Evolutionary conservation across 2,329 filamentous ascomycete species (phyloP).

Genomic region (Cytospora mali): DNA sequence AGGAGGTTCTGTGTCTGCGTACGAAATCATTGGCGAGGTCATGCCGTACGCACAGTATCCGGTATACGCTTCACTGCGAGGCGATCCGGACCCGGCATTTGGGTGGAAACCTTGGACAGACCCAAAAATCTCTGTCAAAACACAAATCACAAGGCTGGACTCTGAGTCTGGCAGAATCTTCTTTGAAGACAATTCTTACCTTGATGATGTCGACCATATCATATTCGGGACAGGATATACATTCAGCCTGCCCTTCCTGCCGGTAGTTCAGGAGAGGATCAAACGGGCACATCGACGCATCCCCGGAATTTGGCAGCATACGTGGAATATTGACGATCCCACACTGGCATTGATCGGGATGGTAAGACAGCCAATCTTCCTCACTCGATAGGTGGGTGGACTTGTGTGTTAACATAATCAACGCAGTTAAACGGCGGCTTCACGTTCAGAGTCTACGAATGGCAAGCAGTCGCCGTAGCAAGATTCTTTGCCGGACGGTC

Average conservation of each 20-base stretch:
- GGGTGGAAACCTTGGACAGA: slow-evolving; percentile 60
- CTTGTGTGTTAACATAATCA: background rate
- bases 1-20: slow-evolving; percentile 59
- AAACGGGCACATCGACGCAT: slow-evolving; percentile 42
- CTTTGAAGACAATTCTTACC: slow-evolving; percentile 53
- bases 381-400: too few species aligned
- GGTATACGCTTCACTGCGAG: slow-evolving; percentile 51
- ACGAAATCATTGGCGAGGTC: slow-evolving; percentile 59
- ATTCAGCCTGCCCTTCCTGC: slow-evolving; percentile 59
- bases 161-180: slow-evolving; percentile 43
- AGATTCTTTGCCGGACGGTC: slow-evolving; percentile 40
- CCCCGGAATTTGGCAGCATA: slow-evolving; percentile 41
- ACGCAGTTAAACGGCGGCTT: slow-evolving; percentile 39
- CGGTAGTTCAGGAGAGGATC: slow-evolving; percentile 48
- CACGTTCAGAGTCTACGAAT: slow-evolving; percentile 43
- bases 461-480: slow-evolving; percentile 43
- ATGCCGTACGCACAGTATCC: slow-evolving; percentile 50
- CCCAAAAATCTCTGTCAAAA: slow-evolving; percentile 47
- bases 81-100: slow-evolving; percentile 52
- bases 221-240: slow-evolving; percentile 64
- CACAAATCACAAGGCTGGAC: slow-evolving; percentile 47
- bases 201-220: slow-evolving; percentile 55
- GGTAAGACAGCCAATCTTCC: slow-evolving; percentile 32
- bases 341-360: slow-evolving; percentile 41
- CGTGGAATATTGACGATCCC: slow-evolving; percentile 40